Base-by-base conservation (phyloP, 192 early-diverging fungal genomes). In the Entomortierella parvispora region DNA sequence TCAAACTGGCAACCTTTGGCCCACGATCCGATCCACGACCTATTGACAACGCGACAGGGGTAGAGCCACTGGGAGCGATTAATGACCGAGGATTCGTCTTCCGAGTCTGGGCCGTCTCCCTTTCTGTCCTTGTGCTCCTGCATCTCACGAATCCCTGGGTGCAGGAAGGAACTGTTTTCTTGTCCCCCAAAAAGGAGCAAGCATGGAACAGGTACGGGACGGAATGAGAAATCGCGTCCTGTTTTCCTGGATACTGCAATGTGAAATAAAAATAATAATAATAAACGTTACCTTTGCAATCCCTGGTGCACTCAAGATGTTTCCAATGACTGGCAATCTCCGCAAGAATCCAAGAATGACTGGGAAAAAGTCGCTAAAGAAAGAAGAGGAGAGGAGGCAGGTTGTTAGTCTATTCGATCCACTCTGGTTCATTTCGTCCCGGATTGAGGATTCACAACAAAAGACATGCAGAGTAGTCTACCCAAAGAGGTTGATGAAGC, bases 401-500 rank as follows among this genome's bases (percentile, higher is more conserved):
- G n/a, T n/a, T n/a, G n/a, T n/a, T n/a, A n/a, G n/a, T n/a, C n/a
- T n/a, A n/a, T n/a, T n/a, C n/a, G n/a, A n/a, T n/a, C n/a, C n/a
- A n/a, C n/a, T n/a, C n/a, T n/a, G n/a, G n/a, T n/a, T n/a, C n/a
- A n/a, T n/a, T n/a, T n/a, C n/a, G n/a, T n/a, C n/a, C n/a, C n/a
- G n/a, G n/a, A n/a, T n/a, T n/a, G n/a, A n/a, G n/a, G n/a, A n/a
- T n/a, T n/a, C n/a, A n/a, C n/a, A n/a, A n/a, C 37, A 9, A 37
- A 54, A 44, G 34, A 48, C 3, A 26, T 7, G 12, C 29, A 53
- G 10, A 12, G 26, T 37, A 77, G 15, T 33, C 18, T 87, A 95
- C 93, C 95, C 97, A 90, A 99, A 99, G 49, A 99, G 80, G 75
- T 99, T 99, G 58, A 99, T 86, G 75, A 99, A 98, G 9, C 97